phyloP scores from a whole-genome alignment of 78 protist genomes.

The Trichosphaerium sp. region DNA sequence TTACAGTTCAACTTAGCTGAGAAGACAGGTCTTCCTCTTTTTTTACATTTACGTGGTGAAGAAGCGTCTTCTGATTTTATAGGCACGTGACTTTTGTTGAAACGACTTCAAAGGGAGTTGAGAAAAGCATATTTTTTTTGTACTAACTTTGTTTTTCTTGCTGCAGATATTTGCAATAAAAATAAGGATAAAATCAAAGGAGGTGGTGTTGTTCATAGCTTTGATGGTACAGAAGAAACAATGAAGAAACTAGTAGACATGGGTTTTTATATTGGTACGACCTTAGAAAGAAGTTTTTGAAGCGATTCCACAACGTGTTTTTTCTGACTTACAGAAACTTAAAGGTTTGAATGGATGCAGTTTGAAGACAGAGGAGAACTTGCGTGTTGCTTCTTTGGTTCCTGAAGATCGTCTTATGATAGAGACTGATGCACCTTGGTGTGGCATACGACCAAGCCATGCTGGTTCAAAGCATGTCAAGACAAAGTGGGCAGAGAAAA shows the following conservation, averaged over 20 bases:
- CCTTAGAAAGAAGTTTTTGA: no score
- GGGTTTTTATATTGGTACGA: slow-evolving; percentile 37
- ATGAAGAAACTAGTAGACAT: slow-evolving; percentile 1
- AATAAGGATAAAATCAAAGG: slow-evolving; percentile 7
- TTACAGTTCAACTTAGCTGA: slow-evolving; percentile 19
- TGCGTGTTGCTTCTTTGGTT: slow-evolving; percentile 14
- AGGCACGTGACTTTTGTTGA: neutral
- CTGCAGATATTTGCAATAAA: neutral
- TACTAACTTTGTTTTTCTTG: neutral
- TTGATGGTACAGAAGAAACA: slow-evolving; percentile 31
- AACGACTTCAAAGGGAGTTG: no score
- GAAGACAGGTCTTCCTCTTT: slow-evolving; percentile 16
- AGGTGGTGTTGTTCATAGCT: slow-evolving; percentile 57
- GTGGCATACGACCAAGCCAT: slow-evolving; percentile 47
- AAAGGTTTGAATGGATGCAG: slow-evolving; percentile 53
- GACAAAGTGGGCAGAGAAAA: slow-evolving; percentile 14
- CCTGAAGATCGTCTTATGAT: slow-evolving; percentile 29
- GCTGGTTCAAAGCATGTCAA: slow-evolving; percentile 15
- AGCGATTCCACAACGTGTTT: no score
- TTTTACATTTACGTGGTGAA: slow-evolving; percentile 30
- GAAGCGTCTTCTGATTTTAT: slow-evolving; percentile 31
- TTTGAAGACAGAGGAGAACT: slow-evolving; percentile 45
- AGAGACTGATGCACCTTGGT: slow-evolving; percentile 57
- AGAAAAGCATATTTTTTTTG: no score
- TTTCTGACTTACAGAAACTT: no score